Evolutionary conservation across 2,329 filamentous ascomycete genomes (phyloP).

Genomic region (Coleophoma cylindrospora): DNA sequence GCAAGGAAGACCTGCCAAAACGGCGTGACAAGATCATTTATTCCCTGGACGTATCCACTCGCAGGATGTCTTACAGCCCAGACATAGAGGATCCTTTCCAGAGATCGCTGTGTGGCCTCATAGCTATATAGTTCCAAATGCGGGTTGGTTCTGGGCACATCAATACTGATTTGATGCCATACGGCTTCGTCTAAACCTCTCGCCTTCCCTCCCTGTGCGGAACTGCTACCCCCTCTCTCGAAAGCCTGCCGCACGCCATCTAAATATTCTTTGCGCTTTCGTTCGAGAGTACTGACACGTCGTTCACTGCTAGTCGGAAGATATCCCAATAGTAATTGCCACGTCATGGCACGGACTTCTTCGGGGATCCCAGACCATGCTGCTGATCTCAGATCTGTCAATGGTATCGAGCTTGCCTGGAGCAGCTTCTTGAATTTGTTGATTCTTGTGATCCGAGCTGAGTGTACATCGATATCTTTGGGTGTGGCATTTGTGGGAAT

Average conservation of each 20-base stretch:
- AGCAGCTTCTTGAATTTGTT: slow-evolving; percentile 98
- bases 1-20: slow-evolving; percentile 98
- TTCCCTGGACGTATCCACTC: slow-evolving; percentile 96
- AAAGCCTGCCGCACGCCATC: slow-evolving; percentile 79
- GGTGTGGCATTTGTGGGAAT: slow-evolving; percentile 67
- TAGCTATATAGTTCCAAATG: slow-evolving; percentile 94
- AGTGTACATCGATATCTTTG: slow-evolving; percentile 83
- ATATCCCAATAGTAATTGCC: slow-evolving; percentile 93
- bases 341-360: slow-evolving; percentile 98
- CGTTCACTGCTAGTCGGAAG: slow-evolving; percentile 95
- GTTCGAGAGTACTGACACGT: slow-evolving; percentile 80
- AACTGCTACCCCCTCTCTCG: slow-evolving; percentile 53
- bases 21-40: slow-evolving; percentile 95
- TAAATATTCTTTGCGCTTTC: slow-evolving; percentile 94
- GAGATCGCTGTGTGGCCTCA: slow-evolving; percentile 88
- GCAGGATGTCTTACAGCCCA: slow-evolving; percentile 98
- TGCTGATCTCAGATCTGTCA: slow-evolving; percentile 75
- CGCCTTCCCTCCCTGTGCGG: slow-evolving; percentile 37
- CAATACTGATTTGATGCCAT: slow-evolving; percentile 99
- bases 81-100: slow-evolving; percentile 92
- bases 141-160: slow-evolving; percentile 92
- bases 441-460: slow-evolving; percentile 84
- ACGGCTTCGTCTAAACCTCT: slow-evolving; percentile 89
- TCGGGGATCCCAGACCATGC: slow-evolving; percentile 94
- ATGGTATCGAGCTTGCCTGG: slow-evolving; percentile 83